Base-by-base conservation (phyloP, 139 green algal species). In the Ulvella scutata region DNA sequence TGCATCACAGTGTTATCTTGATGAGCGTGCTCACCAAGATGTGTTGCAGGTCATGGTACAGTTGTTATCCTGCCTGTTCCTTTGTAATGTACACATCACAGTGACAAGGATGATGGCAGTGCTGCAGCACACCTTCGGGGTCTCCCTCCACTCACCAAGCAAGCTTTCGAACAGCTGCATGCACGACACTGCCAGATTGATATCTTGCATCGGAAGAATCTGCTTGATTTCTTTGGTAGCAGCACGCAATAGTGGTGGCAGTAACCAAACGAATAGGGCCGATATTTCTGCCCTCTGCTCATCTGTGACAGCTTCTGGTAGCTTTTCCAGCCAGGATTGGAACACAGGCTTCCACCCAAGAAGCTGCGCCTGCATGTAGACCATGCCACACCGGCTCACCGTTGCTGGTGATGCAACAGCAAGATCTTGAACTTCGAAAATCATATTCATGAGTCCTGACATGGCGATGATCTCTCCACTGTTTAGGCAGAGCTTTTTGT, bases 401-500 rank as follows among this genome's bases (percentile, higher is more conserved):
- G 89, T 94, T 33, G 89, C 89, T 43, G 89, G 89, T 2, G 84
- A 91, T 4, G 89, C 89, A 43, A 90, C 85, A 3, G 87, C 85
- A 33, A 94, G 79, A 75, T 94, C 89, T 75, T 91, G 82, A 59
- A 94, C 89, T 79, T 93, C 85, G 78, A 91, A 91, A 34, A 91
- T 87, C 13, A 91, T 79, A 76, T 84, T 74, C 39, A 87, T 82
- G 75, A 84, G 62, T 28, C 62, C 62, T 74, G 38, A 33, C 62
- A 74, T 74, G 13, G 62, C 62, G 23, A 74, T 39, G n/a, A 74
- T 74, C 39, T 74, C 62, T 43, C 62, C 73, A 34, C n/a, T 36
- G 51, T 67, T 67, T 29, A 67, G 44, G 73, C 82, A 87, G 17
- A 87, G 81, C 77, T 87, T 87, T 78, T 87, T 87, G 82, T 87